Evolutionary conservation across 495 filamentous ascomycete species (phyloP), one percentile per base, ranked within the genome.

Genomic region (Aspergillus homomorphus): DNA sequence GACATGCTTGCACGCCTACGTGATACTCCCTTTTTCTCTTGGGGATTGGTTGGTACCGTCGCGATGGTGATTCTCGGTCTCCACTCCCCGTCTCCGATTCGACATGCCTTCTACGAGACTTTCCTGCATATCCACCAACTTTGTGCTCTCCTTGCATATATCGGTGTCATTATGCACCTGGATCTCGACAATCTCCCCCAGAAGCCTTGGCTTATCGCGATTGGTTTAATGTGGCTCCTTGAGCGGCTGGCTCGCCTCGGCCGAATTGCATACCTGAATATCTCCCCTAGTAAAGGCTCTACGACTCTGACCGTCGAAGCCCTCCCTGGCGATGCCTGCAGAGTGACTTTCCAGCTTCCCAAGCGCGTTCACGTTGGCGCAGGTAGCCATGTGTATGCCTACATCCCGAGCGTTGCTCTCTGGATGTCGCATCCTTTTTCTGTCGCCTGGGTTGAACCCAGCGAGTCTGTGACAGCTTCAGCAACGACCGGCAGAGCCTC

Each of bases 101-200:
- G 91, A 38, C 91, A 96, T 71, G 89, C 90, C n/a, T 93, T 88
- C 67, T 96, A 96, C 69, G 91, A 96, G 70, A 86, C 81, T 0
- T 96, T 96, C 77, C 83, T 95, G 58, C 73, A 89, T 54, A 62
- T 91, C 20, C 91, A 96, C 68, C 91, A 94, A 56, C 66, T 83
- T 7, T 81, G 85, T 22, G 88, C 86, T 28, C 70, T 86, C 43
- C 53, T 86, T 19, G 78, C 85, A 4, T 77, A 92, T 61, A 67
- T 87, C 48, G 87, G 86, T 24, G 71, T 95, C 44, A 91, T 82
- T 66, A 72, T 85, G 56, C 91, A 96, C 65, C 72, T 92, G 19
- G 66, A 82, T n/a, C 62, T 87, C 10, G 83, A 82, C 58, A 62
- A 73, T 5, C 75, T 91, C 1, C 79, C 81, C 0, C 85, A 89